Conservation (phyloP, 192 early-diverging fungal genomes). For the Phlyctochytrium bullatum region DNA sequence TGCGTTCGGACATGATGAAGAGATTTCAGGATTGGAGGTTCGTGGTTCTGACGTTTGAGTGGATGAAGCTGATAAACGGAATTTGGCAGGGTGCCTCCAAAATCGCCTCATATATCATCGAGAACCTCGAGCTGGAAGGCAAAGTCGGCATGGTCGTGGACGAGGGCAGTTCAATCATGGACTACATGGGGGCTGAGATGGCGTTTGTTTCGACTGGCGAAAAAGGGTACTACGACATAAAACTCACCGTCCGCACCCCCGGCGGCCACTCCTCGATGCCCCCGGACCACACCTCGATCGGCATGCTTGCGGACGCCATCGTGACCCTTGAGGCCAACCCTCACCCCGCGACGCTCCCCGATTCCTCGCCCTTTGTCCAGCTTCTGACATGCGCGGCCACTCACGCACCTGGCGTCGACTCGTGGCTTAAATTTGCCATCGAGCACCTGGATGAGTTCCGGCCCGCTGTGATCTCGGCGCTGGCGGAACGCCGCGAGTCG, state of each 20-base stretch:
- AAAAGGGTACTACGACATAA: conserved; percentile 37
- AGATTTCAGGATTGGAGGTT: conserved; percentile 32
- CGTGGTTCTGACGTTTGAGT: too few relatives aligned
- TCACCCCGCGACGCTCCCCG: conserved; percentile 10
- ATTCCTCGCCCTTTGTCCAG: conserved; percentile 25
- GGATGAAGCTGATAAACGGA: too few relatives aligned
- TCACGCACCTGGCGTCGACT: conserved; percentile 21
- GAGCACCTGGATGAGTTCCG: conserved; percentile 10
- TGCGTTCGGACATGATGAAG: conserved; percentile 44
- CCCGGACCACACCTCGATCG: conserved; percentile 40
- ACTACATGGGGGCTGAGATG: conserved; percentile 11
- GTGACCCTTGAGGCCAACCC: conserved; percentile 24
- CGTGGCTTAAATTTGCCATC: conserved; percentile 19
- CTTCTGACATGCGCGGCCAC: conserved; percentile 24
- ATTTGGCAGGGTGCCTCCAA: conserved; percentile 16
- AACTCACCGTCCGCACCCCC: conserved; percentile 20
- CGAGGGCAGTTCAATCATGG: conserved; percentile 29
- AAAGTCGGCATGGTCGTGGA: conserved; percentile 35
- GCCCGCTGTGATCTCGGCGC: conserved; percentile 6
- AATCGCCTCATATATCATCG: conserved; percentile 13
- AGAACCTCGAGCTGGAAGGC: neutral
- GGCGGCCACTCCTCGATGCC: conserved; percentile 46
- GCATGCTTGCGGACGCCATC: conserved; percentile 24
- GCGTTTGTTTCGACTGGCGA: conserved; percentile 29
- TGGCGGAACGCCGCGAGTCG: conserved; percentile 2